Percentiles rank a stretch among this genome's conserved stretches.
phyloP scores from a whole-genome alignment of 495 filamentous ascomycete species.

The Delitschia confertaspora region DNA sequence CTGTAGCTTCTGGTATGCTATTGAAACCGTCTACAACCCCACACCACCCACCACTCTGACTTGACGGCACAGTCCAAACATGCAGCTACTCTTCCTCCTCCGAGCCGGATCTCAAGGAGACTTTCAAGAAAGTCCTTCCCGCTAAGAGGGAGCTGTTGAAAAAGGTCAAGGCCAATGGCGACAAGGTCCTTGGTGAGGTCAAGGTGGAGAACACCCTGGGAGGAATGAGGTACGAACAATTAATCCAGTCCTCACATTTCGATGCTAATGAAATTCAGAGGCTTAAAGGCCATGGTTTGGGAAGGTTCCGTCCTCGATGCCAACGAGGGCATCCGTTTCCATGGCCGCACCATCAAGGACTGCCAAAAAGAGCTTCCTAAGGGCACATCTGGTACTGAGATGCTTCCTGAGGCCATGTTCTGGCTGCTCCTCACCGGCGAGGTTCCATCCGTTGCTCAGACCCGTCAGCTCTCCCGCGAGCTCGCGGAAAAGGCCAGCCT shows the following conservation, averaged over 20 bases:
- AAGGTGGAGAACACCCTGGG: conserved; percentile 91
- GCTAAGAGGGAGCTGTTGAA: conserved; percentile 87
- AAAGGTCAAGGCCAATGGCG: conserved; percentile 77
- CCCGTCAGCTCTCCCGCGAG: conserved; percentile 71
- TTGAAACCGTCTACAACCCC: conserved; percentile 7
- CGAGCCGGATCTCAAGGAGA: conserved; percentile 80
- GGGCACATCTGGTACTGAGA: conserved; percentile 88
- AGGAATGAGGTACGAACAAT: conserved; percentile 65
- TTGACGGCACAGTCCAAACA: conserved; percentile 17
- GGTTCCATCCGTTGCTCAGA: conserved; percentile 73
- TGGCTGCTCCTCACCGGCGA: conserved; percentile 94
- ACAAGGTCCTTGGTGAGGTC: conserved; percentile 79
- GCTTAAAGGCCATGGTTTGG: conserved; percentile 96
- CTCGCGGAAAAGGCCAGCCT: conserved; percentile 78
- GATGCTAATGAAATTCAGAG: conserved; percentile 42
- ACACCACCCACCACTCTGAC: conserved; percentile 2
- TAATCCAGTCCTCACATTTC: conserved; percentile 5
- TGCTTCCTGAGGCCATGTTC: conserved; percentile 99
- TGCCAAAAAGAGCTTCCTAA: conserved; percentile 91
- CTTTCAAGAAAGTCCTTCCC: conserved; percentile 73
- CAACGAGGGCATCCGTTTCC: conserved; percentile 96
- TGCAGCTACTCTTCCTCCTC: conserved; percentile 56
- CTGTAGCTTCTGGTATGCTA: conserved; percentile 27
- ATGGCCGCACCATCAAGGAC: conserved; percentile 95
- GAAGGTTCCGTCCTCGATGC: conserved; percentile 95